phyloP scores from a whole-genome alignment of 2,329 filamentous ascomycete genomes.

The Plectosphaerella cucumerina region DNA sequence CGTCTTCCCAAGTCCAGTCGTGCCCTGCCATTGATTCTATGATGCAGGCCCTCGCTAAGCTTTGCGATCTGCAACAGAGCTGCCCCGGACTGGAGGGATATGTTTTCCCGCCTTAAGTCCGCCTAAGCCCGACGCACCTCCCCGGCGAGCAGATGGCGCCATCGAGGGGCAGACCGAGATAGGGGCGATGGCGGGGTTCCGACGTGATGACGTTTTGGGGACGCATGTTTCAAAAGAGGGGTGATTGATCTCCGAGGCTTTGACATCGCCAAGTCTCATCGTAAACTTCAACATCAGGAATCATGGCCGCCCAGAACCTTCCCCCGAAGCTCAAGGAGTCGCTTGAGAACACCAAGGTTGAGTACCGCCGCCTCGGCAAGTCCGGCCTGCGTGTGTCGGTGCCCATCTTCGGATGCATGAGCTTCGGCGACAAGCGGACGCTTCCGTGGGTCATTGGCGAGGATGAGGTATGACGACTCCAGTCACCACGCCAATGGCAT shows the following conservation, averaged over 20 bases:
- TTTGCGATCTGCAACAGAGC: too few species aligned
- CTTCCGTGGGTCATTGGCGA: slow-evolving; percentile 55
- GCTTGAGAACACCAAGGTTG: slow-evolving; percentile 33
- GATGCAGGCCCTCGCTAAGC: too few species aligned
- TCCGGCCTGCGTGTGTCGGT: slow-evolving; percentile 59
- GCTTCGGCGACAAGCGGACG: slow-evolving; percentile 49
- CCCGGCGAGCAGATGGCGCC: background rate
- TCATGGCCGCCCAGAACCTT: slow-evolving; percentile 7
- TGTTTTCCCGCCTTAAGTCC: background rate
- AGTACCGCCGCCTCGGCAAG: slow-evolving; percentile 52
- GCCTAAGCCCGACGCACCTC: too few species aligned
- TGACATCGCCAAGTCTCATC: too few species aligned
- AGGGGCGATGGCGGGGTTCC: background rate
- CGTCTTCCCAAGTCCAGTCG: too few species aligned
- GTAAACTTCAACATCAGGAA: background rate
- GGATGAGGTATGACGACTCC: slow-evolving; percentile 29
- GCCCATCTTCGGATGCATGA: slow-evolving; percentile 63
- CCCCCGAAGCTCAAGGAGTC: slow-evolving; percentile 15
- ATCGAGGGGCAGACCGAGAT: background rate
- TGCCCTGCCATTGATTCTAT: background rate
- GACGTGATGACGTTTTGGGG: background rate
- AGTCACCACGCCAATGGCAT: background rate
- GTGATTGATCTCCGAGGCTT: too few species aligned
- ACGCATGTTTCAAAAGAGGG: too few species aligned
- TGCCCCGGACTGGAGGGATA: background rate